Evolutionary conservation across 2,329 filamentous ascomycete genomes (phyloP), one percentile per base, ranked within the genome.

Genomic region (Keithomyces neogunnii): DNA sequence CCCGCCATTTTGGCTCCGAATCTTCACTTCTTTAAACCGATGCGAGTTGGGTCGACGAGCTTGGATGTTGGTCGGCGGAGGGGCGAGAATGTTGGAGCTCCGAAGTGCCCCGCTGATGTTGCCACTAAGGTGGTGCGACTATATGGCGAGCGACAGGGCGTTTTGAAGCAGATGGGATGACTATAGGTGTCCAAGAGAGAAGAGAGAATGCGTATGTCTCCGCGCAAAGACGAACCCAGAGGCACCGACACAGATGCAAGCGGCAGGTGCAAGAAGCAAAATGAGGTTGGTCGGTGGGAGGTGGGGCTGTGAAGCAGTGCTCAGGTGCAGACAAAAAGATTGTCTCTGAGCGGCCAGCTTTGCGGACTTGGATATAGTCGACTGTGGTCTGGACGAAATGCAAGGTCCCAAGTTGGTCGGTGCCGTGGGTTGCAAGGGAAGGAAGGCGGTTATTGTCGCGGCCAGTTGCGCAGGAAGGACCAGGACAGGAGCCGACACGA

Each of bases 1-100:
- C 89, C 88, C 63, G 89, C 88, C 91, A 97, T 97, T 72, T 63
- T 63, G 50, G 53, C 30, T 49, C 50, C 3, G 26, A 6, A 5
- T 11, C 19, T 30, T 29, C 28, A 19, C 19, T 19, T 19, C n/a
- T 30, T 8, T 44, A 29, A 10, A 28, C 40, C 9, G 40, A 26
- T 30, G 40, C 19, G 26, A 44, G 30, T 44, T 5, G 29, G 28
- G 40, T 44, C 35, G 31, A n/a, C 10, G 19, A 19, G 19, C 19
- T 19, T 19, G 33, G 43, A 33, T 31, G 6, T 36, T n/a, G 2
- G 6, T 36, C 11, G 2, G n/a, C 40, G 11, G 31, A 35, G 44
- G 44, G 29, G 9, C 10, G 26, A 19, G 39, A 45, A 9, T 44
- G 26, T 42, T 26, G 40, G 26, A 31, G 31, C 35, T 13, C 26